Evolutionary conservation across 2,329 filamentous ascomycete genomes (phyloP).

Genomic region (Atkinsonella texensis): DNA sequence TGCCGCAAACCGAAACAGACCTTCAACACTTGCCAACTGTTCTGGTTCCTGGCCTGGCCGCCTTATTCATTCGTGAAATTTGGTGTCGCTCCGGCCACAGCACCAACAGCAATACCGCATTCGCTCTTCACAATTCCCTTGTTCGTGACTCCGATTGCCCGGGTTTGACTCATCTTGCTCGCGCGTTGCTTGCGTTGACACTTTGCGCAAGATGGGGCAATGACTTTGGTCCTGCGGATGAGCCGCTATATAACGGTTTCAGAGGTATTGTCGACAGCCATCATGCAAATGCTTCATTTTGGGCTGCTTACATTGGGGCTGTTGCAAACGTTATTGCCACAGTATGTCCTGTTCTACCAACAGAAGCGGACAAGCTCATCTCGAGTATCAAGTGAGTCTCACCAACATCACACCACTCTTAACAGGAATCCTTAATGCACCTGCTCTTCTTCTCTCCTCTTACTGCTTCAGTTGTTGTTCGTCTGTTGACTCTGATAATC

Average conservation of each 20-base stretch:
- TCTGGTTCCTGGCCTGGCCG: slow-evolving; percentile 29
- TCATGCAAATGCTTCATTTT: slow-evolving; percentile 31
- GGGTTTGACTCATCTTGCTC: slow-evolving; percentile 59
- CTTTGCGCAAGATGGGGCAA: slow-evolving; percentile 66
- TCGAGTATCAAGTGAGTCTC: slow-evolving; percentile 26
- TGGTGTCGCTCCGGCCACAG: slow-evolving; percentile 40
- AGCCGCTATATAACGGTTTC: slow-evolving; percentile 29
- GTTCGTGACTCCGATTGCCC: slow-evolving; percentile 56
- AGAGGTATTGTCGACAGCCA: slow-evolving; percentile 26
- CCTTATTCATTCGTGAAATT: slow-evolving; percentile 35
- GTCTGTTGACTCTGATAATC: neutral
- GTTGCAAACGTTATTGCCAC: slow-evolving; percentile 31
- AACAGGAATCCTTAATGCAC: too few species aligned
- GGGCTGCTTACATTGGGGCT: slow-evolving; percentile 41
- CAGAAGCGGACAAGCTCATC: slow-evolving; percentile 19
- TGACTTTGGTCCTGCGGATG: slow-evolving; percentile 38
- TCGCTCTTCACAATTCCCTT: slow-evolving; percentile 61
- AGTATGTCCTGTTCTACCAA: slow-evolving; percentile 30
- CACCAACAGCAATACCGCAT: slow-evolving; percentile 45
- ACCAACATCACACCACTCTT: neutral
- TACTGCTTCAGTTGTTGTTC: neutral
- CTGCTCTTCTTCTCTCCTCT: neutral
- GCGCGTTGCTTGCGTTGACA: slow-evolving; percentile 59
- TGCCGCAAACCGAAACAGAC: slow-evolving; percentile 26
- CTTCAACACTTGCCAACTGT: slow-evolving; percentile 26